Base-by-base conservation (phyloP, 495 filamentous ascomycete genomes). In the Hypoxylon fuscum region DNA sequence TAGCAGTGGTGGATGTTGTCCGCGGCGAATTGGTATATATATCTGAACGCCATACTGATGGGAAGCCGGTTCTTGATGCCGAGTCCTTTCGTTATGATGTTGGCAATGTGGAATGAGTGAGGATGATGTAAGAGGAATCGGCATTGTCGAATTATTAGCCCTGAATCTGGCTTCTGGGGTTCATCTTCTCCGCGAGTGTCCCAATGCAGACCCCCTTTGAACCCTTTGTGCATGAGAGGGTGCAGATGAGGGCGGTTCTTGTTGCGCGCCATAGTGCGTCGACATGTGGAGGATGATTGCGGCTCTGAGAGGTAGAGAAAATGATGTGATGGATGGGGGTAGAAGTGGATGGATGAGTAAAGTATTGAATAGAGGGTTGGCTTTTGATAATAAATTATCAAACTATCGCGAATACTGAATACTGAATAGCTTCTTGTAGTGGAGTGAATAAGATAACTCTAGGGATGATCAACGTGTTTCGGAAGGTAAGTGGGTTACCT, bases 1-100 rank as follows among this genome's bases (percentile, higher is more conserved):
- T 5, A 0, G 38, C 66, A 68, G 2, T 46, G 11, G 3, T 42
- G n/a, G 0, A 61, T 23, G 5, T 60, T 59, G 6, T 66, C 50
- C 5, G 45, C 12, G 0, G 58, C 67, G 10, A 52, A 49, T 1
- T 66, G 11, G 38, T 66, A 66, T 3, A 66, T 22, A n/a, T 66
- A 15, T 4, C 49, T 12, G 1, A 69, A 15, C 0, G 56, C 53
- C 1, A 59, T 21, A 45, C 38, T 32, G 2, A 62, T 31, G 1
- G 50, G 7, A 2, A 23, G 5, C 25, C 14, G 23, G 0, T 14
- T 42, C 22, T 48, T 25, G 1, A 45, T 50, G 8, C 55, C 37
- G 3, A 56, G 20, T 9, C 41, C 34, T 1, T 44, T 55, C 3
- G 25, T 8, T 1, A 66, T n/a, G 0, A 51, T 21, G 9, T 66